Conservation (phyloP, 306 rosid genomes). For the Trifolium dubium region DNA sequence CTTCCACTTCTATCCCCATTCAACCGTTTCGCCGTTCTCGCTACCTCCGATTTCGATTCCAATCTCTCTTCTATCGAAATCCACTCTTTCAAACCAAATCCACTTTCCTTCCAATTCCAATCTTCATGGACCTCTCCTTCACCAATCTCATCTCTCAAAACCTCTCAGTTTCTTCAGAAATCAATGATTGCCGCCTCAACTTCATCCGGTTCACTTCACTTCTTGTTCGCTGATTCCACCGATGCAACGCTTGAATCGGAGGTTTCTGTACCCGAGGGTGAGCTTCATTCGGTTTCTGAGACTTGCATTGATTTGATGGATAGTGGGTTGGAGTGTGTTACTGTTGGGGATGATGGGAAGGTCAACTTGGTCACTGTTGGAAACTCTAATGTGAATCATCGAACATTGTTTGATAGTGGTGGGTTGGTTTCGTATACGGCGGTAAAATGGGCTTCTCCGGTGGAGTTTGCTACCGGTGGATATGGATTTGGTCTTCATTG, state of each 20-base stretch:
- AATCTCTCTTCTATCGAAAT: slow-evolving; percentile 60
- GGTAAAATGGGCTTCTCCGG: slow-evolving; percentile 84
- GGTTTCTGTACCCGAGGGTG: slow-evolving; percentile 61
- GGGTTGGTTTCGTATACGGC: slow-evolving; percentile 82
- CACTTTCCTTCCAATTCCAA: slow-evolving; percentile 50
- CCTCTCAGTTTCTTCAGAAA: slow-evolving; percentile 59
- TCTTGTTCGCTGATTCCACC: slow-evolving; percentile 54
- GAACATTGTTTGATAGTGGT: slow-evolving; percentile 68
- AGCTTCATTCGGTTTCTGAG: slow-evolving; percentile 53
- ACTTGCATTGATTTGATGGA: slow-evolving; percentile 71
- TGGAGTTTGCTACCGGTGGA: slow-evolving; percentile 87
- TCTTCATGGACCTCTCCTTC: slow-evolving; percentile 63
- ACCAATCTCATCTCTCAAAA: slow-evolving; percentile 67
- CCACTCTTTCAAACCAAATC: slow-evolving; percentile 53
- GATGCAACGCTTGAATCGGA: slow-evolving; percentile 59
- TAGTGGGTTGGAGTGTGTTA: slow-evolving; percentile 72
- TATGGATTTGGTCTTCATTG: slow-evolving; percentile 85
- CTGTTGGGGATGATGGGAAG: slow-evolving; percentile 84
- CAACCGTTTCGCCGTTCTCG: slow-evolving; percentile 66
- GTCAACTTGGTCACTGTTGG: slow-evolving; percentile 67
- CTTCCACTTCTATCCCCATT: slow-evolving; percentile 72
- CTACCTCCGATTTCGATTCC: slow-evolving; percentile 67
- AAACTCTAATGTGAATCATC: slow-evolving; percentile 52
- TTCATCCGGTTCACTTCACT: slow-evolving; percentile 68
- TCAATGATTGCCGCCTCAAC: slow-evolving; percentile 68